These are phyloP conservation scores for Hymenoscyphus scutula DNA, from an alignment of 2,329 filamentous ascomycete species.

Conservation along the genomic window DNA sequence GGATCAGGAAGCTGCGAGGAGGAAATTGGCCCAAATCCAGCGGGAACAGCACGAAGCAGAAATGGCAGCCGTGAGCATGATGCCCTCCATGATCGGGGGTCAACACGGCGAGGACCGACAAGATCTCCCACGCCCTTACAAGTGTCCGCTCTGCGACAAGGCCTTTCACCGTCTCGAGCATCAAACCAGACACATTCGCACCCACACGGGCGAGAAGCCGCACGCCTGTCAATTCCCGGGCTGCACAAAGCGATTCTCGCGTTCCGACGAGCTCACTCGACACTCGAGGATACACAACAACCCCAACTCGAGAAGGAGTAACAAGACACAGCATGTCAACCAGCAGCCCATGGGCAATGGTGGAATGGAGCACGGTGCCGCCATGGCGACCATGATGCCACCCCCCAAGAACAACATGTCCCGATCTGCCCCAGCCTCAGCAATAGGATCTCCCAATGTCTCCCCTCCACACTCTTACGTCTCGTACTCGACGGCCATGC, in stretches of 20 bases:
- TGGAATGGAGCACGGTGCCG: conserved; percentile 48
- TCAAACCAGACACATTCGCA: conserved; percentile 86
- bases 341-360: conserved; percentile 47
- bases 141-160: conserved; percentile 97
- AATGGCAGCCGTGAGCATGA: conserved; percentile 50
- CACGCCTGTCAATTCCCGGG: conserved; percentile 94
- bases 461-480: conserved; percentile 90
- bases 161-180: conserved; percentile 98
- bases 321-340: conserved; percentile 64
- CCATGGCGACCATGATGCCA: conserved; percentile 45
- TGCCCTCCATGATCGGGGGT: conserved; percentile 36
- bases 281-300: conserved; percentile 99
- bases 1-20: conserved; percentile 32
- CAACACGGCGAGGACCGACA: conserved; percentile 39
- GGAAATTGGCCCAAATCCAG: conserved; percentile 33
- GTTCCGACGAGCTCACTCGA: conserved; percentile 92
- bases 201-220: conserved; percentile 97
- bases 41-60: conserved; percentile 40
- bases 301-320: conserved; percentile 90
- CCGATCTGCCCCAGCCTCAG: conserved; percentile 83
- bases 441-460: conserved; percentile 88
- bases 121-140: conserved; percentile 93
- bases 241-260: conserved; percentile 95
- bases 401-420: conserved; percentile 49
- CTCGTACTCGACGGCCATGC: conserved; percentile 56